Evolutionary conservation across 2,329 filamentous ascomycete genomes (phyloP), one percentile per base, ranked within the genome.

Genomic region (Ophiostoma sp.): DNA sequence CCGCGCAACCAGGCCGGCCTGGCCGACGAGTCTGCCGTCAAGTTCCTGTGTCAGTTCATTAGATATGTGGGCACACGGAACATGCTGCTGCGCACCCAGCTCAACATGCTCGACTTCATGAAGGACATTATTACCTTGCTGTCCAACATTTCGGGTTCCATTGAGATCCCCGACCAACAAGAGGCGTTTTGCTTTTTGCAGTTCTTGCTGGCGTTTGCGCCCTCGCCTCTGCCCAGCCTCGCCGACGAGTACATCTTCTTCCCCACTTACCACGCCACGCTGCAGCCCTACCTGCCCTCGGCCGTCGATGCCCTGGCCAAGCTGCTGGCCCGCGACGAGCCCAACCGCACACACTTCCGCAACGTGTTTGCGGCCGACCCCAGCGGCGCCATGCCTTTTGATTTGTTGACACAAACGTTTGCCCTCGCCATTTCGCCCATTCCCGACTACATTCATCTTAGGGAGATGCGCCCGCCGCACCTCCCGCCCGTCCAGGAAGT

Each of bases 21-120:
- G 12, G 93, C 93, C 0, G 92, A 94, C 72, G 88, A 94, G 70
- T 83, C 88, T 6, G 91, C 98, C 22, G 87, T 98, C 78, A 94
- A 93, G 77, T 94, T 98, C 78, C 84, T 98, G 9, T 94, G 93
- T 73, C 91, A 91, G 63, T 89, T 95, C 3, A 94, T 98, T 75
- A 88, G 94, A 74, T 93, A 96, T 77, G 86, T 98, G 17, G 96
- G 95, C 39, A 98, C 95, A 3, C 91, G 94, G 17, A 94, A 94
- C 77, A 93, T 95, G 87, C 87, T 98, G 39, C 84, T 98, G 57
- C 90, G 94, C 52, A 93, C 91, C 3, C 88, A 96, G 76, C 86
- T 88, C 79, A 97, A 98, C 82, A 96, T 93, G 0, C 85, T 98
- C 76, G 96, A 99, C 81, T 95, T 98, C 78, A 97, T 98, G 93